phyloP scores from a whole-genome alignment of 2,329 filamentous ascomycete genomes.

The Hymenoscyphus occultus region DNA sequence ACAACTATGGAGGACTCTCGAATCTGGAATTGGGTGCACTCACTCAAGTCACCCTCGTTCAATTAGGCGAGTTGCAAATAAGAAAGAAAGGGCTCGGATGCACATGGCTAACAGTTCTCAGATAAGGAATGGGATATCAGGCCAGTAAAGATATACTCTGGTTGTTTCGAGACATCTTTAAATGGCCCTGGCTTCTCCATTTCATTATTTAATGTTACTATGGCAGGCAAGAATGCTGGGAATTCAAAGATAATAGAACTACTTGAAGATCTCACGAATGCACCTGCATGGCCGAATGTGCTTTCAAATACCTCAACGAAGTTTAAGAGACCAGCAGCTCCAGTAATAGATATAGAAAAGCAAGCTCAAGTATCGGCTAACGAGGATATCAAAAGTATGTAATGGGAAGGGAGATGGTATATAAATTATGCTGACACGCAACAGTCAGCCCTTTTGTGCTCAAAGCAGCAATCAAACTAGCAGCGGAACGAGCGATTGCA shows the following conservation, averaged over 20 bases:
- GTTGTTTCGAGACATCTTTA: conserved; percentile 50
- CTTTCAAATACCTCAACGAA: conserved; percentile 30
- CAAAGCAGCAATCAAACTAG: conserved; percentile 31
- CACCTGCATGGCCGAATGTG: conserved; percentile 35
- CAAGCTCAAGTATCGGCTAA: conserved; percentile 17
- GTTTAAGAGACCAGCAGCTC: conserved; percentile 9
- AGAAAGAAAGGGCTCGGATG: not conserved
- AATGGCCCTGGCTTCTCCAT: conserved; percentile 56
- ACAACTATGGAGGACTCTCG: conserved; percentile 59
- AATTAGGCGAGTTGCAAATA: conserved; percentile 33
- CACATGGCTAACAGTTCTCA: conserved; percentile 14
- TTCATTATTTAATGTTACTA: conserved; percentile 50
- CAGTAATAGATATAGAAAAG: conserved; percentile 25
- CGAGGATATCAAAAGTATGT: conserved; percentile 26
- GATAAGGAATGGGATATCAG: conserved; percentile 47
- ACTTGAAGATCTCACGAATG: conserved; percentile 49
- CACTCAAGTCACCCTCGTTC: conserved; percentile 41
- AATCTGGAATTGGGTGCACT: conserved; percentile 54
- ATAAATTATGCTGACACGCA: not conserved
- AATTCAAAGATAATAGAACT: conserved; percentile 44
- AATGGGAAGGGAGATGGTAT: conserved; percentile 6
- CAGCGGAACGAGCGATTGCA: conserved; percentile 38
- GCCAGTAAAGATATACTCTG: conserved; percentile 46
- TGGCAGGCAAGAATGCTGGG: conserved; percentile 32
- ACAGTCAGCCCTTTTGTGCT: conserved; percentile 34